phyloP scores from a whole-genome alignment of 192 early-diverging fungal species.

The Coemansia sp. region DNA sequence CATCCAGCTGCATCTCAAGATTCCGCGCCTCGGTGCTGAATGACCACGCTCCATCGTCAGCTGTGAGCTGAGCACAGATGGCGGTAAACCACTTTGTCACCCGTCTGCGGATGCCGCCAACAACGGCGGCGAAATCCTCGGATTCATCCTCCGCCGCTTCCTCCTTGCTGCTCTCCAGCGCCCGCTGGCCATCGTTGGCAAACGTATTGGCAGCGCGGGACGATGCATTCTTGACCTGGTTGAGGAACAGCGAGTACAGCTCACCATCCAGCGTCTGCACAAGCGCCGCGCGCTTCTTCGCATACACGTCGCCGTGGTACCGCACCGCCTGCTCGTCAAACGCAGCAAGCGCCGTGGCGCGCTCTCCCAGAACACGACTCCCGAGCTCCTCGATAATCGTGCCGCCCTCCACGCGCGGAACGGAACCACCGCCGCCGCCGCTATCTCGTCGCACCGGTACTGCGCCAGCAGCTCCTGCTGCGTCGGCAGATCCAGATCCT shows the following conservation, averaged over 20 bases:
- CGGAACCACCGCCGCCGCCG: constrained; percentile 64
- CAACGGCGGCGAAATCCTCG: constrained; percentile 60
- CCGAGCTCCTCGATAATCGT: constrained; percentile 80
- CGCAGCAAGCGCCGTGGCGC: constrained; percentile 60
- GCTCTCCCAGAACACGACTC: constrained; percentile 58
- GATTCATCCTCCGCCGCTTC: constrained; percentile 10
- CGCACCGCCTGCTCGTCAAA: constrained; percentile 92
- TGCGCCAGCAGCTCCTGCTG: constrained; percentile 98
- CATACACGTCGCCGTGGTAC: constrained; percentile 87
- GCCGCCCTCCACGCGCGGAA: constrained; percentile 80
- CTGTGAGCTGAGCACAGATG: constrained; percentile 19
- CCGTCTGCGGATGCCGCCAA: constrained; percentile 23
- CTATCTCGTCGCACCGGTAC: constrained; percentile 98
- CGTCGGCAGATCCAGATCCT: constrained; percentile 96
- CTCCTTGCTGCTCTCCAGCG: constrained; percentile 42
- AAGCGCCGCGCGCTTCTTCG: constrained; percentile 83
- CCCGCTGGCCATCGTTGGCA: constrained; percentile 44
- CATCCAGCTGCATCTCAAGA: constrained; percentile 27
- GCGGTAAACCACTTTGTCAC: constrained; percentile 23
- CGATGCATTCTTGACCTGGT: constrained; percentile 86
- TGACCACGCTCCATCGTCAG: constrained; percentile 28
- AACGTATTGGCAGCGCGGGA: constrained; percentile 73
- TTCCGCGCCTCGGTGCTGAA: constrained; percentile 34
- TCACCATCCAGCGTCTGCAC: constrained; percentile 72
- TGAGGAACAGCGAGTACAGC: constrained; percentile 76